A percentile compares a stretch with the other conserved stretches of the same genome.
These are phyloP conservation scores for Sphaerostilbella broomeana DNA, from an alignment of 2,329 filamentous ascomycete species.

Conservation along the genomic window DNA sequence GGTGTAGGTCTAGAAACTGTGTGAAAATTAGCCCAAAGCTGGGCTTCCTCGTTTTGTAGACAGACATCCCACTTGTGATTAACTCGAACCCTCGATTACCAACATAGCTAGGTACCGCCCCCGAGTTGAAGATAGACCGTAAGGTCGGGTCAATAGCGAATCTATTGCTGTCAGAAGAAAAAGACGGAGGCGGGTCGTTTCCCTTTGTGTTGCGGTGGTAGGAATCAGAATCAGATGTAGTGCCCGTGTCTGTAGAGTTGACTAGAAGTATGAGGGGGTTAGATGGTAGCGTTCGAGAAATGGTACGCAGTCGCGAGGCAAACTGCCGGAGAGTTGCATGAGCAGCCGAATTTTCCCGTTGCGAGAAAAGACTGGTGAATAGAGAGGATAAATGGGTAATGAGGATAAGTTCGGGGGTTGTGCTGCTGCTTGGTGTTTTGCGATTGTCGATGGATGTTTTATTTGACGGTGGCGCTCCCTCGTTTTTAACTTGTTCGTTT, in stretches of 20 bases:
- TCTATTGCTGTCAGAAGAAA: constrained; percentile 8
- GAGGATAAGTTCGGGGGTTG: constrained; percentile 35
- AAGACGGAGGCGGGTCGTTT: not conserved
- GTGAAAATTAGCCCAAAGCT: constrained; percentile 49
- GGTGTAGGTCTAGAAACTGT: constrained; percentile 48
- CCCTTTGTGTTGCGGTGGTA: no score
- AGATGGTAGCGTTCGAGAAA: constrained; percentile 35
- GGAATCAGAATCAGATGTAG: constrained; percentile 7
- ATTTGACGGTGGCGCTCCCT: no score
- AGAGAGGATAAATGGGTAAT: constrained; percentile 49
- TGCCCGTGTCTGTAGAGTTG: constrained; percentile 38
- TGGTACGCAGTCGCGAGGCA: constrained; percentile 37
- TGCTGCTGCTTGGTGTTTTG: no score
- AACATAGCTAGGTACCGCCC: not conserved
- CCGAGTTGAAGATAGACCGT: constrained; percentile 45
- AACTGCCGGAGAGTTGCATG: constrained; percentile 45
- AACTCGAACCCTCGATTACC: not conserved
- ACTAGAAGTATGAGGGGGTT: constrained; percentile 48
- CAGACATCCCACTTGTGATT: constrained; percentile 15
- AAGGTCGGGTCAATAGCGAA: constrained; percentile 36
- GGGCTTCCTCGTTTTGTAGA: constrained; percentile 36
- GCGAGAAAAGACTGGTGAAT: constrained; percentile 46
- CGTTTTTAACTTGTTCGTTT: not conserved
- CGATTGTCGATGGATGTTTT: no score
- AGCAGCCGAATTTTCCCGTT: constrained; percentile 39